Percentiles rank a stretch among this genome's conserved stretches.
Evolutionary conservation across 208 protist species (phyloP).

Genomic region (Trypanosoma grayi): DNA sequence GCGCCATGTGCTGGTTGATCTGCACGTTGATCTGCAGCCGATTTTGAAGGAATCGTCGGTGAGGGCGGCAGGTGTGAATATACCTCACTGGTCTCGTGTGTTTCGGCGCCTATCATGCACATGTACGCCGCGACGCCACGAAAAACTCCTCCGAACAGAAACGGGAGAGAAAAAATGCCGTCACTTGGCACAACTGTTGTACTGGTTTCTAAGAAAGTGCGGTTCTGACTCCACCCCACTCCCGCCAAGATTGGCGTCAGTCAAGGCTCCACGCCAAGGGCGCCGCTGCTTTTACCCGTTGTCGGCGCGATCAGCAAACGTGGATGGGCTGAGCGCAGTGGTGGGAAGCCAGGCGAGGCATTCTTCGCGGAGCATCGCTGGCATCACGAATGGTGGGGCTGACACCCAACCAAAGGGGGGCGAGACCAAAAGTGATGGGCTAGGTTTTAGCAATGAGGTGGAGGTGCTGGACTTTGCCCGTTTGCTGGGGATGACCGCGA

Average conservation of each 20-base stretch:
- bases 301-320: neutral
- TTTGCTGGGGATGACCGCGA: neutral
- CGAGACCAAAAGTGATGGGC: neutral
- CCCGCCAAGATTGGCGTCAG: neutral
- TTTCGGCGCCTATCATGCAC: constrained; percentile 50
- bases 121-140: constrained; percentile 53
- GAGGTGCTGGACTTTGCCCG: neutral
- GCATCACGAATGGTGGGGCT: neutral
- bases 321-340: neutral
- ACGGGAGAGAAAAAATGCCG: constrained; percentile 63
- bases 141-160: constrained; percentile 37
- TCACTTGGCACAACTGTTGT: constrained; percentile 68
- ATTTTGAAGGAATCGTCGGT: constrained; percentile 20
- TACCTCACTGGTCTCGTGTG: constrained; percentile 41
- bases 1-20: constrained; percentile 47
- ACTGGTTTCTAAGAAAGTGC: constrained; percentile 38
- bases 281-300: neutral
- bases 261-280: neutral
- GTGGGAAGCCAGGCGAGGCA: neutral
- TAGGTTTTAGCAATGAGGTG: neutral
- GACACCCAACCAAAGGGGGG: neutral
- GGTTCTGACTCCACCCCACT: neutral
- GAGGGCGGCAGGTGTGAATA: neutral
- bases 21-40: constrained; percentile 41
- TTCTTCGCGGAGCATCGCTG: neutral